Evolutionary conservation across 495 filamentous ascomycete genomes (phyloP), one percentile per base, ranked within the genome.

Genomic region (Hypoxylon rickii): DNA sequence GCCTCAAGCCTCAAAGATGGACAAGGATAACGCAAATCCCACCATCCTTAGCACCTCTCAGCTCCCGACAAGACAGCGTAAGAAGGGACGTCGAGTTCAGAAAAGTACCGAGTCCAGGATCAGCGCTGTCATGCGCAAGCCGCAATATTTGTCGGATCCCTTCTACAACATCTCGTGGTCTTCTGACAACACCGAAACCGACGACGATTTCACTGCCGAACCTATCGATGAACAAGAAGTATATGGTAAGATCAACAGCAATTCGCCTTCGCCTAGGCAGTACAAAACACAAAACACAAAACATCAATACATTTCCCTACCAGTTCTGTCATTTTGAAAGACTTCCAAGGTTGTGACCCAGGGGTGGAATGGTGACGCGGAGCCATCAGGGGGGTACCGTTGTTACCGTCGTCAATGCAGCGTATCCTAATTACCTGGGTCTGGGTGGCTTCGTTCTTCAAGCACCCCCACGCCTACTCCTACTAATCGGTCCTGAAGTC

Each of bases 221-320:
- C 89, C 86, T 21, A 94, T 98, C 54, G 94, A 98, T 63, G 90
- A 91, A 67, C 95, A 97, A 67, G 94, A 98, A 71, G 89, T 98
- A 18, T 98, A 91, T 65, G 92, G 92, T 96, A 77, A 59, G 80
- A 59, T 4, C 39, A n/a, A 38, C 43, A n/a, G 31, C 19, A 21
- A 24, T 36, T 37, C 18, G 44, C 16, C 5, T 44, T 16, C 41
- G 24, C 33, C 13, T 42, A 42, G 29, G 17, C 21, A 34, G 13
- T 21, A 16, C 49, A 20, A n/a, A n/a, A n/a, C n/a, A n/a, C n/a
- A n/a, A n/a, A n/a, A n/a, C n/a, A n/a, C n/a, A n/a, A n/a, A n/a
- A n/a, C n/a, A n/a, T n/a, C n/a, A n/a, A n/a, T n/a, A n/a, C n/a
- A n/a, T n/a, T n/a, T n/a, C n/a, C n/a, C n/a, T n/a, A n/a, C n/a